Percentiles rank a stretch among this genome's conserved stretches.
Evolutionary conservation across 2,329 filamentous ascomycete genomes (phyloP).

Genomic region (Monilinia laxa): DNA sequence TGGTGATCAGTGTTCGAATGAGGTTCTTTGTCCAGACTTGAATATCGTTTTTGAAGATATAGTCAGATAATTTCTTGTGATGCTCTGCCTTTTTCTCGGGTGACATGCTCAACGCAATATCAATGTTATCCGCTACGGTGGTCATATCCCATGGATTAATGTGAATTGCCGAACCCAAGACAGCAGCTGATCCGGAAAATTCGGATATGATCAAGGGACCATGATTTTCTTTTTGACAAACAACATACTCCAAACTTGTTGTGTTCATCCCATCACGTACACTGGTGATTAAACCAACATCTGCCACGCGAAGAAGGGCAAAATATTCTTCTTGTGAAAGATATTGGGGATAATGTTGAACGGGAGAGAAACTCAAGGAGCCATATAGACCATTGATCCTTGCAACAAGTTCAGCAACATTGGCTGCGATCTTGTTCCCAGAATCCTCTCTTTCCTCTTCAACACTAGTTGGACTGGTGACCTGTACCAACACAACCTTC

Average conservation of each 20-base stretch:
- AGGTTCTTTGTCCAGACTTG: slow-evolving; percentile 83
- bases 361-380: slow-evolving; percentile 82
- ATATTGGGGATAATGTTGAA: slow-evolving; percentile 94
- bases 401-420: slow-evolving; percentile 86
- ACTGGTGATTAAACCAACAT: slow-evolving; percentile 92
- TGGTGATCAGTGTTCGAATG: slow-evolving; percentile 74
- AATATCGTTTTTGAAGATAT: slow-evolving; percentile 83
- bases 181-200: slow-evolving; percentile 91
- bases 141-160: slow-evolving; percentile 95
- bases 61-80: slow-evolving; percentile 74
- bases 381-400: slow-evolving; percentile 91
- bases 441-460: slow-evolving; percentile 75
- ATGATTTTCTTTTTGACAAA: slow-evolving; percentile 84
- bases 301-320: slow-evolving; percentile 83
- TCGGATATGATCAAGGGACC: slow-evolving; percentile 92
- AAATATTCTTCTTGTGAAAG: slow-evolving; percentile 89
- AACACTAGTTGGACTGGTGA: slow-evolving; percentile 82
- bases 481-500: slow-evolving; percentile 90
- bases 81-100: slow-evolving; percentile 63
- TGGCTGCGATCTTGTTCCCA: slow-evolving; percentile 78
- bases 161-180: slow-evolving; percentile 80
- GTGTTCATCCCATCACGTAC: slow-evolving; percentile 98
- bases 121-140: slow-evolving; percentile 80
- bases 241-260: slow-evolving; percentile 89
- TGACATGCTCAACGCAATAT: slow-evolving; percentile 76